phyloP scores from a whole-genome alignment of 768 basidiomycete genomes.

The Grammothele lineata region DNA sequence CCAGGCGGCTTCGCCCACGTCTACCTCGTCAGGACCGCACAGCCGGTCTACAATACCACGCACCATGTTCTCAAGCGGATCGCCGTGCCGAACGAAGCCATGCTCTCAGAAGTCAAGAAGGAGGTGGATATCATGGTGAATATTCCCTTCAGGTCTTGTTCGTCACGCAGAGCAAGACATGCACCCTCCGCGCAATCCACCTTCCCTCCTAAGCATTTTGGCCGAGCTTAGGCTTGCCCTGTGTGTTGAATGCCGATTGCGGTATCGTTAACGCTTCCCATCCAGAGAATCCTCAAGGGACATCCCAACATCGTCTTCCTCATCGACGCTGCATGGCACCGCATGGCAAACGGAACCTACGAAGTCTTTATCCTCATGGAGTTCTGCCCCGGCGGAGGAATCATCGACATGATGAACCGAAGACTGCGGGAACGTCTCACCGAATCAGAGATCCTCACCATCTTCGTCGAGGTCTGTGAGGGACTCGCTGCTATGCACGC shows the following conservation, averaged over 20 bases:
- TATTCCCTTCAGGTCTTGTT: constrained; percentile 5
- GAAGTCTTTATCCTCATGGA: constrained; percentile 99
- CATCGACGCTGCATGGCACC: constrained; percentile 91
- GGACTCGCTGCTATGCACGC: constrained; percentile 97
- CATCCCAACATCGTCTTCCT: constrained; percentile 96
- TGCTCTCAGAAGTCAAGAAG: constrained; percentile 91
- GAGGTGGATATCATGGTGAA: constrained; percentile 99
- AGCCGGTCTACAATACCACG: constrained; percentile 86
- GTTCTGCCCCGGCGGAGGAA: constrained; percentile 95
- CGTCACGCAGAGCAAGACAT: background rate
- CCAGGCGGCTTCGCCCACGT: constrained; percentile 97
- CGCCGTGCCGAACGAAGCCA: constrained; percentile 83
- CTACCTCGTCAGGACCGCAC: constrained; percentile 85
- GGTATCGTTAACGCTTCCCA: too few relatives aligned
- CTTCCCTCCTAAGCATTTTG: too few relatives aligned
- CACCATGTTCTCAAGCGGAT: constrained; percentile 98
- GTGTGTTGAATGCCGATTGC: too few relatives aligned
- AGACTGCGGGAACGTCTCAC: constrained; percentile 91
- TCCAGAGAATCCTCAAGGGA: constrained; percentile 86
- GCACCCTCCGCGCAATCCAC: too few relatives aligned
- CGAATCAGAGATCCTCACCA: constrained; percentile 94
- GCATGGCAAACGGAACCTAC: constrained; percentile 75
- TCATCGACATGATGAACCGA: constrained; percentile 99
- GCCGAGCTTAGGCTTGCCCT: too few relatives aligned
- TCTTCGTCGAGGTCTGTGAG: constrained; percentile 97